phyloP scores from a whole-genome alignment of 2,329 filamentous ascomycete species.

The Anisogramma anomala region DNA sequence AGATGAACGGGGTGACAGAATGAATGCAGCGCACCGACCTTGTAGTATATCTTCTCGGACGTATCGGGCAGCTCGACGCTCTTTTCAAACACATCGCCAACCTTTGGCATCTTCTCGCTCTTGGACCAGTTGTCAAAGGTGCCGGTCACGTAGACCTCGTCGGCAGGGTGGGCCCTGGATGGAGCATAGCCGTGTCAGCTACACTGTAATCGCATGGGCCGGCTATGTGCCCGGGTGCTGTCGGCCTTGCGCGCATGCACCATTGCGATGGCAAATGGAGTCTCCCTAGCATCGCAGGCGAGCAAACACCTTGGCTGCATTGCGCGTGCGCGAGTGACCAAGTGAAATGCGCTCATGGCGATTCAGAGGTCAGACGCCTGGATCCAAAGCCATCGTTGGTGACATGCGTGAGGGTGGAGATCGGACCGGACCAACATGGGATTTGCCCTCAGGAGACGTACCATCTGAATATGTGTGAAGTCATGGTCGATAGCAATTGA shows the following conservation, averaged over 20 bases:
- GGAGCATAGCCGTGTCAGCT: slow-evolving; percentile 12
- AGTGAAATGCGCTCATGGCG: background rate
- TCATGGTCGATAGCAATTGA: slow-evolving; percentile 8
- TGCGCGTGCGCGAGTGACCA: background rate
- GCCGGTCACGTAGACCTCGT: slow-evolving; percentile 88
- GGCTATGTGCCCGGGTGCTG: background rate
- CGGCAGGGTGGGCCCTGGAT: slow-evolving; percentile 67
- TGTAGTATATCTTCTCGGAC: slow-evolving; percentile 76
- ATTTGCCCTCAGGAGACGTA: slow-evolving; percentile 8
- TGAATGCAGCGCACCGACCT: slow-evolving; percentile 50
- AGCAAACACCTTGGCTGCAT: no score
- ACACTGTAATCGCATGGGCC: background rate
- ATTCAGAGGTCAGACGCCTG: background rate
- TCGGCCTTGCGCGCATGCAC: background rate
- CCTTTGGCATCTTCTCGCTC: slow-evolving; percentile 70
- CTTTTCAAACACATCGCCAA: slow-evolving; percentile 60
- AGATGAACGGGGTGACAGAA: slow-evolving; percentile 5
- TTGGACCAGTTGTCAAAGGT: slow-evolving; percentile 93
- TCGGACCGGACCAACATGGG: slow-evolving; percentile 1
- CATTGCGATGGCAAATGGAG: no score
- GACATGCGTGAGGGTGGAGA: slow-evolving; percentile 7
- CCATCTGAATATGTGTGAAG: slow-evolving; percentile 14
- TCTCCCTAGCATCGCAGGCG: no score
- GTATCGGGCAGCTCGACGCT: slow-evolving; percentile 58
- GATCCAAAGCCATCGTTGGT: slow-evolving; percentile 4